Base-by-base conservation (phyloP, 2,329 filamentous ascomycete genomes). In the Grosmannia serpens region DNA sequence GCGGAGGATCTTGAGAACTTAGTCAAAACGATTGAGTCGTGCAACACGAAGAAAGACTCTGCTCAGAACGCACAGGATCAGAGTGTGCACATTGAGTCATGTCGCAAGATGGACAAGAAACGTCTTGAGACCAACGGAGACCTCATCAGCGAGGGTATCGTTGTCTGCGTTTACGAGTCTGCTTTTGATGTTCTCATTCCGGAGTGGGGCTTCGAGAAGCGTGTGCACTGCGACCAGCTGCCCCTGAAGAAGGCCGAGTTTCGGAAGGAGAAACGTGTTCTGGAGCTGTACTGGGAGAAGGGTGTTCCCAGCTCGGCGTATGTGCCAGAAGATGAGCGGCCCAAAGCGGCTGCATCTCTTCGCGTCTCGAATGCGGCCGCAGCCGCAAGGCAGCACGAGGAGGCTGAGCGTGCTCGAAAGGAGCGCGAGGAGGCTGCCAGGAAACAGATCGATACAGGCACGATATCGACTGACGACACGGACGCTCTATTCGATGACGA, bases 221-320 rank as follows among this genome's bases (percentile, higher is more conserved):
- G 94, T 64, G 94, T 99, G 56, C 94, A 99, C 75, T 99, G 94
- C 70, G 94, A 99, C 69, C 94, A 99, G 77, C 80, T 99, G 70
- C 94, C 94, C 33, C 77, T 99, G 65, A 92, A 97, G 82, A 99
- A 99, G 80, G 94, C 94, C n/a, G 94, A 99, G 70, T 99, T 94
- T 75, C 86, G 95, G 73, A 97, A 97, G 80, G 91, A 95, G 70
- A 89, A 91, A 76, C 85, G 94, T 58, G 84, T 97, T 33, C 80
- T 99, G 53, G 94, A 99, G 74, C 82, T 99, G 20, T 99, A 96
- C 79, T 99, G 94, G 94, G 94, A 99, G 84, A 99, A 97, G 82
- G 94, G 94, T 53, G 91, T 97, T 9, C 90, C 92, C 31, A 97
- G 91, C 62, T 96, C 92, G 50, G 89, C 91, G 2, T 99, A 95